phyloP scores from a whole-genome alignment of 2,329 filamentous ascomycete genomes.

The Diaporthe sp. region DNA sequence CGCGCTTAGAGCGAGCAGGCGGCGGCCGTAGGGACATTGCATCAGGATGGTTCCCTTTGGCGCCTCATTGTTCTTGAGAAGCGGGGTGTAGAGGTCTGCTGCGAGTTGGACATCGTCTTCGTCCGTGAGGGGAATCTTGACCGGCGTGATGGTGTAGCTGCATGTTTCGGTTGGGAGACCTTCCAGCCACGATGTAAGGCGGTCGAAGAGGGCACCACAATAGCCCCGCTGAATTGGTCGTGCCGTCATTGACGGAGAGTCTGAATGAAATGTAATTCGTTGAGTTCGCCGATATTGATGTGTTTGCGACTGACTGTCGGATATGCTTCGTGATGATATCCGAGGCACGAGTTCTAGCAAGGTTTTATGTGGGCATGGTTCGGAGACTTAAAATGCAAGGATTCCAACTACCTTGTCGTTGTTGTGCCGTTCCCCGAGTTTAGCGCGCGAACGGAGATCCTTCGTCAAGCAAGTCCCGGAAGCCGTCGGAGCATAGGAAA shows the following conservation, averaged over 20 bases:
- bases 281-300: background rate
- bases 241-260: background rate
- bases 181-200: constrained; percentile 11
- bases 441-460: background rate
- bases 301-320: background rate
- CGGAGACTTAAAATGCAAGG: background rate
- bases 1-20: constrained; percentile 21
- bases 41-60: constrained; percentile 32
- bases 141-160: constrained; percentile 31
- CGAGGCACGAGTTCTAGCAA: constrained; percentile 39
- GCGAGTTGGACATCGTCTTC: constrained; percentile 35
- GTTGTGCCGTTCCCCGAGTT: background rate
- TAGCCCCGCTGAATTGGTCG: constrained; percentile 12
- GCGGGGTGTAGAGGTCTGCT: constrained; percentile 37
- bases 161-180: constrained; percentile 25
- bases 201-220: constrained; percentile 17
- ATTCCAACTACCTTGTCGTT: background rate
- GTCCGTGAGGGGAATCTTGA: constrained; percentile 33
- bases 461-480: background rate
- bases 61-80: background rate
- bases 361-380: background rate
- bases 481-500: background rate
- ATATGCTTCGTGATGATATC: background rate
- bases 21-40: constrained; percentile 36
- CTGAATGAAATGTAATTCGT: constrained; percentile 37